Conservation (phyloP, 441 rosid genomes). For the Breynia disticha region DNA sequence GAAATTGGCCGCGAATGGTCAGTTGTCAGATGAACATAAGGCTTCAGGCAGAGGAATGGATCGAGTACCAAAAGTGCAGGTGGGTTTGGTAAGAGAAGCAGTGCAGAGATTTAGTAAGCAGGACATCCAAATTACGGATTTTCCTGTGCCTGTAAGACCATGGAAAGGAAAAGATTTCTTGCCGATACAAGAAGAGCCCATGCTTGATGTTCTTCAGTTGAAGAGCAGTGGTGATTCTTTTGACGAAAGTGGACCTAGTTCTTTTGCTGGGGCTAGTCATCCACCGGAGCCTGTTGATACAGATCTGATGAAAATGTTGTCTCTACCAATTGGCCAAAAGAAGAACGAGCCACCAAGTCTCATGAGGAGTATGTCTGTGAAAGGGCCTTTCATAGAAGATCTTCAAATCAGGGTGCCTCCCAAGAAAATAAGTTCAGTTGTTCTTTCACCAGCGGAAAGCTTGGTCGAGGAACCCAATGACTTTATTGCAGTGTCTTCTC, state of each 20-base stretch:
- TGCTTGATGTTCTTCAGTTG: conserved; percentile 31
- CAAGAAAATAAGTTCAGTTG: conserved; percentile 41
- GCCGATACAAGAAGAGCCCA: conserved; percentile 39
- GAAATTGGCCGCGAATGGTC: conserved; percentile 28
- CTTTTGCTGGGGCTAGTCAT: conserved; percentile 82
- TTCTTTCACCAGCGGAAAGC: conserved; percentile 59
- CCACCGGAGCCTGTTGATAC: conserved; percentile 86
- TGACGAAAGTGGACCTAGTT: conserved; percentile 64
- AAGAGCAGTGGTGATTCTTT: conserved; percentile 44
- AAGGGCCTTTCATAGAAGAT: conserved; percentile 76
- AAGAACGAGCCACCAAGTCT: conserved; percentile 58
- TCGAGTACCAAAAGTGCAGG: conserved; percentile 30
- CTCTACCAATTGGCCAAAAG: conserved; percentile 52
- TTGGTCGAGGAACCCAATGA: conserved; percentile 60
- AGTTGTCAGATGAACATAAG: too few species aligned
- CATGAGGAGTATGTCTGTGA: conserved; percentile 54
- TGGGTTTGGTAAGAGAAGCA: conserved; percentile 43
- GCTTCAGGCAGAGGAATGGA: conserved; percentile 25
- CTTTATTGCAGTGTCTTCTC: conserved; percentile 14
- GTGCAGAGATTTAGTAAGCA: conserved; percentile 25
- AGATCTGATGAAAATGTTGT: conserved; percentile 61
- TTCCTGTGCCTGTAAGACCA: conserved; percentile 33
- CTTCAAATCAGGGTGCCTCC: conserved; percentile 52
- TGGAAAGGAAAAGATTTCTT: conserved; percentile 58
- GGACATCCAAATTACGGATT: conserved; percentile 32